These are phyloP conservation scores for Acanthamoeba royreba DNA, from an alignment of 208 protist species.

Conservation along the genomic window DNA sequence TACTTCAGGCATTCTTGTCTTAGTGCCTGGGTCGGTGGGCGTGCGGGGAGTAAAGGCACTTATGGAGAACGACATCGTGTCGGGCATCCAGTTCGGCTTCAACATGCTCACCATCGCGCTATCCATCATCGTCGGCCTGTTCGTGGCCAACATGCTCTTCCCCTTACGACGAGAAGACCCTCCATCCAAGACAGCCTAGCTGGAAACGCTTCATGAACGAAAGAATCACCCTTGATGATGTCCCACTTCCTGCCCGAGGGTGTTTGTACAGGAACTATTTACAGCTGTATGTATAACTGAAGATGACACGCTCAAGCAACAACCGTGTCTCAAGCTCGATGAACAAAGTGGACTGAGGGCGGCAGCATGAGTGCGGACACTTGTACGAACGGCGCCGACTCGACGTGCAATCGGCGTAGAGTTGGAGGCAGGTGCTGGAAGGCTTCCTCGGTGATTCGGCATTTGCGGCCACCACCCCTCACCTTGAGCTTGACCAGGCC, in stretches of 20 bases:
- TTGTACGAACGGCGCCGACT: background rate
- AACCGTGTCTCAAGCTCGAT: background rate
- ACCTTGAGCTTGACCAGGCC: background rate
- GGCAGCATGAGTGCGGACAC: background rate
- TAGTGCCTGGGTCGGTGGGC: background rate
- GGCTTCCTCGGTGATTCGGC: background rate
- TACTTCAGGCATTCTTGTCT: slow-evolving; percentile 9
- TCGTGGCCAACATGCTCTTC: slow-evolving; percentile 16
- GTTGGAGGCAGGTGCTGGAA: background rate
- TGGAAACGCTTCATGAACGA: too few species aligned
- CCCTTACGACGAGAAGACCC: background rate
- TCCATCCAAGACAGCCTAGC: too few species aligned
- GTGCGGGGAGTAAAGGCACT: background rate
- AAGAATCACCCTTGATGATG: too few species aligned
- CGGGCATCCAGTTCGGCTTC: slow-evolving; percentile 42
- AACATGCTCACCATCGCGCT: slow-evolving; percentile 4
- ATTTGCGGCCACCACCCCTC: background rate
- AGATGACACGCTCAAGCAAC: too few species aligned
- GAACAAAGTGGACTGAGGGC: background rate
- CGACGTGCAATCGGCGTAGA: background rate
- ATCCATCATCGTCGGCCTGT: slow-evolving; percentile 22
- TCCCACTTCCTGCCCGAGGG: too few species aligned
- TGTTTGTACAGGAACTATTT: too few species aligned
- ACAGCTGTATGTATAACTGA: too few species aligned
- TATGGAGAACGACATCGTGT: slow-evolving; percentile 12